phyloP scores from a whole-genome alignment of 2,329 filamentous ascomycete genomes.

The Ophiocordyceps robertsii region DNA sequence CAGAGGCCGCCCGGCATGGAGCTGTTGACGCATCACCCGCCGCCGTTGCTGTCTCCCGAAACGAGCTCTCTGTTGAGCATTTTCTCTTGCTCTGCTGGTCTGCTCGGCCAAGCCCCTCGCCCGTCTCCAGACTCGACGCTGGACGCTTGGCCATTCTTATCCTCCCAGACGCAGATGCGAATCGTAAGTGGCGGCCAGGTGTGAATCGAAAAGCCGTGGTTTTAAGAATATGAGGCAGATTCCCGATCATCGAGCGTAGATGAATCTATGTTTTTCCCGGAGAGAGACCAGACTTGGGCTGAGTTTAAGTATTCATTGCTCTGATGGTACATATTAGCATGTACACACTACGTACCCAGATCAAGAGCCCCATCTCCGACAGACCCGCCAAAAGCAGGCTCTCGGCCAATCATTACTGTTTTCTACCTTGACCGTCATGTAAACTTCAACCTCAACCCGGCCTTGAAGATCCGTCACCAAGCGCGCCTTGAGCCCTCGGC shows the following conservation, averaged over 20 bases:
- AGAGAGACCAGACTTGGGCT: no score
- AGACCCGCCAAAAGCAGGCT: not conserved
- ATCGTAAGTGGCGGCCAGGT: no score
- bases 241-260: no score
- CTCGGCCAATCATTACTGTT: slow-evolving; percentile 4
- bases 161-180: not conserved
- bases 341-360: no score
- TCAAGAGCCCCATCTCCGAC: no score
- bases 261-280: no score
- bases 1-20: not conserved
- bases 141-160: slow-evolving; percentile 24
- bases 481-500: slow-evolving; percentile 9
- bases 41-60: not conserved
- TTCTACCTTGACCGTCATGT: no score
- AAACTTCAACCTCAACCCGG: slow-evolving; percentile 11
- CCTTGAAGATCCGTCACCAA: slow-evolving; percentile 9
- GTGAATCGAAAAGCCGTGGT: no score
- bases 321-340: no score
- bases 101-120: not conserved
- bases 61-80: not conserved
- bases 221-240: no score
- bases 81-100: slow-evolving; percentile 4
- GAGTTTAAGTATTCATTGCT: no score
- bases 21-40: not conserved
- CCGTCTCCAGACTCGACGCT: slow-evolving; percentile 1